Conservation (phyloP, 2,329 filamentous ascomycete species). For the Penicillium sp. region DNA sequence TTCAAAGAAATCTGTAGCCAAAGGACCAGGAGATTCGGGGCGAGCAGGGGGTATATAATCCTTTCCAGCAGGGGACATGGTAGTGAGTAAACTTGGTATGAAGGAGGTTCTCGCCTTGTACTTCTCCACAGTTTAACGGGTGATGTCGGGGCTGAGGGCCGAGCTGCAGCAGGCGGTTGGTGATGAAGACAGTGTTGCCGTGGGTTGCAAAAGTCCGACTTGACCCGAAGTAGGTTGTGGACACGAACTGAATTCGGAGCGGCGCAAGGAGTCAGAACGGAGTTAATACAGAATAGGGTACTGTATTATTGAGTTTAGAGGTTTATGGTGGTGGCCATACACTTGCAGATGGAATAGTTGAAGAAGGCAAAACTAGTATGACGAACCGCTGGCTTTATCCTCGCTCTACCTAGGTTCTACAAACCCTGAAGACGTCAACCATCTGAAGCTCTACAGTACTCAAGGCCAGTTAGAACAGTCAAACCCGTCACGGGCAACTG, state of each 20-base stretch:
- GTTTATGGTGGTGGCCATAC: background rate
- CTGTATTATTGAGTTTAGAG: background rate
- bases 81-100: conserved; percentile 20
- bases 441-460: background rate
- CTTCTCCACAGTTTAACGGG: conserved; percentile 41
- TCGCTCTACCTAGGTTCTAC: background rate
- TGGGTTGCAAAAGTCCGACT: conserved; percentile 29
- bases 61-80: conserved; percentile 33
- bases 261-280: background rate
- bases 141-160: conserved; percentile 35
- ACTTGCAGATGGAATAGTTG: background rate
- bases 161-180: conserved; percentile 23
- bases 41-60: conserved; percentile 43
- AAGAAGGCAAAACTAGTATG: background rate
- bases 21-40: conserved; percentile 44
- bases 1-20: conserved; percentile 53
- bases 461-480: background rate
- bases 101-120: conserved; percentile 24
- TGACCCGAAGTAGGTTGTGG: conserved; percentile 26
- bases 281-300: background rate
- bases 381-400: background rate
- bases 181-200: conserved; percentile 21
- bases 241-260: conserved; percentile 23
- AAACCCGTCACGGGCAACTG: conserved; percentile 5
- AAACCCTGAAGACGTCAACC: background rate